A percentile compares a stretch with the other conserved stretches of the same genome.
Evolutionary conservation across 108 stramenopile genomes (phyloP).

Genomic region (Aurantiochytrium sp.): DNA sequence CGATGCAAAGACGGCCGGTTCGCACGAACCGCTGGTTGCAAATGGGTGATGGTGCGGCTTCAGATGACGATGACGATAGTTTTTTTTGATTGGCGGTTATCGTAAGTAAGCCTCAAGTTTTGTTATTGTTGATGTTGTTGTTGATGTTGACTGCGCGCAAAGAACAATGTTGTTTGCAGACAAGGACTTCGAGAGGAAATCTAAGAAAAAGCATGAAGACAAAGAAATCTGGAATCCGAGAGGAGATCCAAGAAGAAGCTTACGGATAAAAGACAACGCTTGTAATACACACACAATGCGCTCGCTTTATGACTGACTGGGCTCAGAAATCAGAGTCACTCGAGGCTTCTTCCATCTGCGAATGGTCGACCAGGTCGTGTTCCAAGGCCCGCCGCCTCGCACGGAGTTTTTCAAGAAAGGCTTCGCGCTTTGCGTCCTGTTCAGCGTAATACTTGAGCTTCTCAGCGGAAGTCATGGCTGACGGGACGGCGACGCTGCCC

Average conservation of each 20-base stretch:
- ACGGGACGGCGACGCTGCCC: neutral
- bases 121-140: no score
- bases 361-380: neutral
- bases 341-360: neutral
- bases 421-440: neutral
- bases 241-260: no score
- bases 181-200: no score
- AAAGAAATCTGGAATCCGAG: no score
- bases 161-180: no score
- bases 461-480: neutral
- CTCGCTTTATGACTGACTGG: no score
- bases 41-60: neutral
- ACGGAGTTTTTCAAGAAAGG: neutral
- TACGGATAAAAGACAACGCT: no score
- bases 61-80: neutral
- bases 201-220: no score
- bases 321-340: neutral
- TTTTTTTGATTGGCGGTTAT: neutral
- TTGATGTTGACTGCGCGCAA: no score
- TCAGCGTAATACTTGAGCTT: neutral
- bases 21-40: neutral
- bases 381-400: neutral
- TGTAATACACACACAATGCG: no score
- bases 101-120: no score
- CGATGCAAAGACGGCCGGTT: neutral